Evolutionary conservation across 2,329 filamentous ascomycete genomes (phyloP).

Genomic region (Cyphellophora europaea): DNA sequence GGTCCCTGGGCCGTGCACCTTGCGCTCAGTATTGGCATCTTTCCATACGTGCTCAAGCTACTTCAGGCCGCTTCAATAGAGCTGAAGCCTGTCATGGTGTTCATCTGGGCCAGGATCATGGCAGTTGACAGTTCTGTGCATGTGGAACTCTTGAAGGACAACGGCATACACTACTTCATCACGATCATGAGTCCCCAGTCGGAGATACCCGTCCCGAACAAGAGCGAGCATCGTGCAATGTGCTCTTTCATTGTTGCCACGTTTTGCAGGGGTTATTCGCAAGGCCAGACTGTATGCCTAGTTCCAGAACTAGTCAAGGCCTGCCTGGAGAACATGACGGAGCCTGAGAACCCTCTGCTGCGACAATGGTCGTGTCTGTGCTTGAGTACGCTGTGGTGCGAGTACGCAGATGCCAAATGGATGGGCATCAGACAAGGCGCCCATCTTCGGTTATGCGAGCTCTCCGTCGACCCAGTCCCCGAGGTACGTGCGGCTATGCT

Average conservation of each 20-base stretch:
- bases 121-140: conserved; percentile 93
- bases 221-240: conserved; percentile 95
- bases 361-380: conserved; percentile 95
- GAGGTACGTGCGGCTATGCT: conserved; percentile 92
- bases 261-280: conserved; percentile 90
- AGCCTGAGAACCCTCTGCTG: conserved; percentile 77
- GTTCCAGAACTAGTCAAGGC: conserved; percentile 66
- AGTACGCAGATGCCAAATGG: conserved; percentile 90
- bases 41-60: conserved; percentile 96
- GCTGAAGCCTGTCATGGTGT: conserved; percentile 97
- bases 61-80: conserved; percentile 91
- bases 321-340: conserved; percentile 73
- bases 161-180: conserved; percentile 94
- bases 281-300: conserved; percentile 85
- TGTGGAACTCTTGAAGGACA: conserved; percentile 88
- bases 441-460: conserved; percentile 67
- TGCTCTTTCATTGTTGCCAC: conserved; percentile 96
- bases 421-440: conserved; percentile 83
- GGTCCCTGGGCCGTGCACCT: conserved; percentile 99
- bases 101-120: conserved; percentile 94
- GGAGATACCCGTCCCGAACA: conserved; percentile 74
- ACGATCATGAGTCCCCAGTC: conserved; percentile 80
- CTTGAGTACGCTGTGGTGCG: conserved; percentile 87
- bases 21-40: conserved; percentile 93
- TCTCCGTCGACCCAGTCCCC: conserved; percentile 76